Base-by-base conservation (phyloP, 306 rosid genomes). In the Leucaena leucocephala region DNA sequence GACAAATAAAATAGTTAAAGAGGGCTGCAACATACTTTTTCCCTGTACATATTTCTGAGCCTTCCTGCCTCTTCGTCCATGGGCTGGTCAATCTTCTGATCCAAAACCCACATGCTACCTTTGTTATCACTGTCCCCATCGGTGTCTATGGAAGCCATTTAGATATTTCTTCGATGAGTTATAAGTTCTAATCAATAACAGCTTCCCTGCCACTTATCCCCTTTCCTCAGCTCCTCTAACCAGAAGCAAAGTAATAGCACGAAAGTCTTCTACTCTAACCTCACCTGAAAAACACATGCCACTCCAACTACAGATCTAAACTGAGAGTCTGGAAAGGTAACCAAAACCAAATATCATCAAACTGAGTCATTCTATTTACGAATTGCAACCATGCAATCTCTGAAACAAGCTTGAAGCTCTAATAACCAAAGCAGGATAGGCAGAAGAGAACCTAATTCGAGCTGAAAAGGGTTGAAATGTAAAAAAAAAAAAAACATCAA, bases 71-170 rank as follows among this genome's bases (percentile, higher is more conserved):
- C 98, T 82, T 88, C 97, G 62, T 94, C 98, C 98, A 94, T 94
- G 63, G 98, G 88, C 74, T 94, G 93, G 74, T 94, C 98, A 19
- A 94, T 85, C 87, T 89, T 94, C 87, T 89, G 95, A 64, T 91
- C 92, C 84, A 94, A 86, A 89, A 63, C 92, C 98, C 97, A 94
- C 94, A 94, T 94, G 52, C 90, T 87, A 49, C 97, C 98, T 81
- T 62, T 81, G 85, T 67, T 76, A 58, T 81, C 72, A 72, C 17
- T 63, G 0, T 85, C 93, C 34, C 77, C 89, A 80, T 81, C 87
- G 61, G 67, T 84, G 80, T 85, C 98, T 52, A 76, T 17, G 70
- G 94, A 89, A 82, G 76, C 85, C 97, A 89, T 94, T 81, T 80
- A 22, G 74, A 71, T 39, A 76, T 72, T 62, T 64, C 39, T 83